phyloP scores from a whole-genome alignment of 2,329 filamentous ascomycete genomes.

The Hortaea sp. region DNA sequence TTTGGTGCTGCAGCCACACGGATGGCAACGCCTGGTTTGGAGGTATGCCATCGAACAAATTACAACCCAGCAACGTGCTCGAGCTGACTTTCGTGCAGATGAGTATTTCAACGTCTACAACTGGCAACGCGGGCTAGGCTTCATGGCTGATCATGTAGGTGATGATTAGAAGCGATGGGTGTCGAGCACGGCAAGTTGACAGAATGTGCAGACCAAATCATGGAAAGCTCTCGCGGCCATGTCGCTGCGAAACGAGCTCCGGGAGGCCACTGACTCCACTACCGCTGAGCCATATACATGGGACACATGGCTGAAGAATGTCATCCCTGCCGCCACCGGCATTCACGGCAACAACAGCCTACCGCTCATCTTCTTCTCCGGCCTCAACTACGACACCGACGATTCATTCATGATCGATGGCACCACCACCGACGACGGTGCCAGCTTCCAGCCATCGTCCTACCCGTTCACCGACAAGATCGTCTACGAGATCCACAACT shows the following conservation, averaged over 20 bases:
- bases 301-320: conserved; percentile 45
- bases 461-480: conserved; percentile 46
- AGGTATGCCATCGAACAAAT: no score
- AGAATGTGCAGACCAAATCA: no score
- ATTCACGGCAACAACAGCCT: conserved; percentile 43
- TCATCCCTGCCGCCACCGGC: conserved; percentile 39
- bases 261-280: conserved; percentile 25
- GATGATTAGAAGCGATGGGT: no score
- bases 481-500: conserved; percentile 53
- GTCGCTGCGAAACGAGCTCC: conserved; percentile 44
- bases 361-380: conserved; percentile 50
- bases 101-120: no score
- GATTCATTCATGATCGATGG: conserved; percentile 41
- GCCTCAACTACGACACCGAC: conserved; percentile 48
- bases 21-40: no score
- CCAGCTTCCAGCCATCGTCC: conserved; percentile 38
- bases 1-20: no score
- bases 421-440: conserved; percentile 35
- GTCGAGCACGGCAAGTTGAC: no score
- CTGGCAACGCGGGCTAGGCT: no score
- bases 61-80: no score
- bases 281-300: conserved; percentile 41
- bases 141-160: no score
- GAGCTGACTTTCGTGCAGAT: no score
- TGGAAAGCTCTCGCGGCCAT: no score